Conservation (phyloP, 2,329 filamentous ascomycete genomes). For the Hortaea werneckii region DNA sequence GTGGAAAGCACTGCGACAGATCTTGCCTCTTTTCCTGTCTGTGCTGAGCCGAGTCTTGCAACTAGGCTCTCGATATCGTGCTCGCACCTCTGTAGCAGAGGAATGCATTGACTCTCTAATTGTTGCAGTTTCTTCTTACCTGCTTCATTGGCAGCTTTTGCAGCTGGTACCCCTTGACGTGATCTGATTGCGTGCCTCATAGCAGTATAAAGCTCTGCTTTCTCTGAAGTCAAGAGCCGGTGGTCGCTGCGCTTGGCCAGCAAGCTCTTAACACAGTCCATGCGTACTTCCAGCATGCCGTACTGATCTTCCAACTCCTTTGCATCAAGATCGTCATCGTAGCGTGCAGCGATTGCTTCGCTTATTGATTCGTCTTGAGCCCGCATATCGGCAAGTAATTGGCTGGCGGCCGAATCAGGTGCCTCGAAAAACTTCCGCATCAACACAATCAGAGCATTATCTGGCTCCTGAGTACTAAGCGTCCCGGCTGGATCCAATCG, state of each 20-base stretch:
- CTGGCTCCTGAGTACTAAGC: not conserved
- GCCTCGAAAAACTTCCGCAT: conserved; percentile 12
- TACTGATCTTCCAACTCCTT: conserved; percentile 10
- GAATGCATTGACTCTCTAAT: conserved; percentile 18
- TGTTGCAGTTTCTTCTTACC: conserved; percentile 14
- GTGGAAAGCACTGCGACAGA: conserved; percentile 20
- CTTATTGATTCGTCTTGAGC: conserved; percentile 10
- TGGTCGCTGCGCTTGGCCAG: conserved; percentile 10
- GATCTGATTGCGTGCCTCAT: conserved; percentile 15
- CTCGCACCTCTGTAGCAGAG: conserved; percentile 13
- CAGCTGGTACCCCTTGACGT: conserved; percentile 14
- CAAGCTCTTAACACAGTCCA: conserved; percentile 10
- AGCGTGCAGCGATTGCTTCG: conserved; percentile 11
- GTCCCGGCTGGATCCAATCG: not conserved
- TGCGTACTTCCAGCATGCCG: conserved; percentile 9
- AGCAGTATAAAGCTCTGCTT: conserved; percentile 11
- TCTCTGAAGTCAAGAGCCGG: conserved; percentile 12
- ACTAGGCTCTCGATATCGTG: conserved; percentile 12
- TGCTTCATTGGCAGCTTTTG: conserved; percentile 16
- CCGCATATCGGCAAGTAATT: conserved; percentile 8
- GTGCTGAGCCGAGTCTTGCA: not conserved
- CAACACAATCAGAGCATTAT: conserved; percentile 4
- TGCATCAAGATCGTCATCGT: conserved; percentile 14
- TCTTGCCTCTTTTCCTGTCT: conserved; percentile 2
- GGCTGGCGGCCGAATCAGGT: conserved; percentile 10